Conservation (phyloP, 306 rosid genomes). For the Quercus glauca region DNA sequence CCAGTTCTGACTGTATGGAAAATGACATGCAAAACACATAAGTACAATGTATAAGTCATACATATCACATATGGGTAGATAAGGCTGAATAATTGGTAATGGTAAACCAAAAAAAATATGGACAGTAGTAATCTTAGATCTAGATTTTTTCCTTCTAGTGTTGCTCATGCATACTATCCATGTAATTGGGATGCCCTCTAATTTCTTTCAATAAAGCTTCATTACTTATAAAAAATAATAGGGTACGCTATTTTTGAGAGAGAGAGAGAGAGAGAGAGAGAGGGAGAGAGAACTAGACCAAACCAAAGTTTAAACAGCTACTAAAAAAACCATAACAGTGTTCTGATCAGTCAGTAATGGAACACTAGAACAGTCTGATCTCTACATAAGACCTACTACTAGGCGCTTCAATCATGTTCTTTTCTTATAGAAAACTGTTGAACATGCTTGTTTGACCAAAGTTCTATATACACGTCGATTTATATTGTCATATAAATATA, state of each 20-base stretch:
- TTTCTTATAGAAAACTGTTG: not conserved
- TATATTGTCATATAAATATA: not conserved
- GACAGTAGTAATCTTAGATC: too few relatives aligned
- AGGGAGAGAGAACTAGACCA: not conserved
- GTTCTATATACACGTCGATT: not conserved
- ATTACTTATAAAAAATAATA: not conserved
- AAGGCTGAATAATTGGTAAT: not conserved
- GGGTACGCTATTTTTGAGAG: not conserved
- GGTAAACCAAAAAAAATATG: not conserved
- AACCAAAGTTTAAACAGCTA: not conserved
- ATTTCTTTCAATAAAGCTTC: not conserved
- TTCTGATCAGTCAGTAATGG: not conserved
- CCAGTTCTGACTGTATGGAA: conserved; percentile 82
- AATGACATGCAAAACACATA: conserved; percentile 7
- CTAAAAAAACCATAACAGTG: not conserved
- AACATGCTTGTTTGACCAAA: not conserved
- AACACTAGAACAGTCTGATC: not conserved
- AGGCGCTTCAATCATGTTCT: not conserved
- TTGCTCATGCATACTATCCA: not conserved
- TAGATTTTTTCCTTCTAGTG: too few relatives aligned
- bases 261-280: not conserved
- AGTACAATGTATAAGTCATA: conserved; percentile 12
- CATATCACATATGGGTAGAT: not conserved
- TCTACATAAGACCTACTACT: not conserved
- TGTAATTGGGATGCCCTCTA: not conserved